These are phyloP conservation scores for Raphanus hybrid DNA, from an alignment of 441 rosid genomes.

Conservation along the genomic window DNA sequence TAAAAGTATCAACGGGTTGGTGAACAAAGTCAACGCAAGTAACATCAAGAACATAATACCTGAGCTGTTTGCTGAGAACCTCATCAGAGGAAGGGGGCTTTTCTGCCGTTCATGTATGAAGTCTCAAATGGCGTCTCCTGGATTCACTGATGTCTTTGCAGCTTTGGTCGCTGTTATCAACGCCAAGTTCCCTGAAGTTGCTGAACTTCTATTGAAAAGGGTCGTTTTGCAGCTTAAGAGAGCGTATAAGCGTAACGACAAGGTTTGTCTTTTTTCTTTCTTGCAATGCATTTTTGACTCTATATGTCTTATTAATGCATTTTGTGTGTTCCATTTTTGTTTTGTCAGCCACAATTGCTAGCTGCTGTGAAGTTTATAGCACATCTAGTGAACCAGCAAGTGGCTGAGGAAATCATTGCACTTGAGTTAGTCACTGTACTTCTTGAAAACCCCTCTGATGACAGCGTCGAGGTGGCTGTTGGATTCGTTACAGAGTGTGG, in stretches of 20 bases:
- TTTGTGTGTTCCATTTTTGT: conserved; percentile 15
- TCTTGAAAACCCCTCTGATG: conserved; percentile 81
- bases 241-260: conserved; percentile 86
- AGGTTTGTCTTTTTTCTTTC: conserved; percentile 48
- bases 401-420: conserved; percentile 86
- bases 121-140: conserved; percentile 96
- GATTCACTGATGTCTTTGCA: conserved; percentile 86
- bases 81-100: conserved; percentile 90
- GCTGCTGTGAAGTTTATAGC: conserved; percentile 93
- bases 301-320: not conserved
- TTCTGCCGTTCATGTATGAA: conserved; percentile 93
- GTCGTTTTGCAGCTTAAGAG: conserved; percentile 92
- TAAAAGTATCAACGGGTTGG: conserved; percentile 90
- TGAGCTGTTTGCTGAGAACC: conserved; percentile 82
- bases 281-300: conserved; percentile 5
- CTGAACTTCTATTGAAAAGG: conserved; percentile 79
- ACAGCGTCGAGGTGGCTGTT: conserved; percentile 96
- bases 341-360: conserved; percentile 80
- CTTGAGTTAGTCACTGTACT: conserved; percentile 73
- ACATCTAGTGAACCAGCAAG: conserved; percentile 93
- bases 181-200: conserved; percentile 90
- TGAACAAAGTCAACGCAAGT: conserved; percentile 84
- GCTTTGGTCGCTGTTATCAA: conserved; percentile 86
- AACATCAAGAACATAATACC: conserved; percentile 91
- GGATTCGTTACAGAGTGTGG: conserved; percentile 94